Base-by-base conservation (phyloP, 1,284 basidiomycete species). In the Ceraceosorus bombacis region DNA sequence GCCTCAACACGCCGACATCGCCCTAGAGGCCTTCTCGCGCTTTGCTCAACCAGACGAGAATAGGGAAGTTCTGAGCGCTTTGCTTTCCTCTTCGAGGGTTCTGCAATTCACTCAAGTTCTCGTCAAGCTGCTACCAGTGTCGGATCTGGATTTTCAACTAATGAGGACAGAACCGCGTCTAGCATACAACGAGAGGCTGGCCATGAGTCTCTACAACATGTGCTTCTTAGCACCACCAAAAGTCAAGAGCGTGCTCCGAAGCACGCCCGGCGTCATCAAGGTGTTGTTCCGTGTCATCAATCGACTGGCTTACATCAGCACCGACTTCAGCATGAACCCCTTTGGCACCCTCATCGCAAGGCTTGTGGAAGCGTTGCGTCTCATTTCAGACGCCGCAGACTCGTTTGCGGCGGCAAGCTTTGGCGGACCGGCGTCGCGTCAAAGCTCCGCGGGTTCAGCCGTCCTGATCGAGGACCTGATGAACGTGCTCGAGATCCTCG, bases 171-270 rank as follows among this genome's bases (percentile, higher is more conserved):
- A 83, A 62, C 71, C 82, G 17, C 89, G 88, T 83, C 79, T 93
- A 51, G 84, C 85, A 49, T 88, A 90, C 77, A 79, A 88, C 65
- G 90, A 94, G 80, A 86, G 88, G 62, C 80, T 84, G 50, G 82
- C 88, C 17, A 84, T 93, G 81, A 84, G 84, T 13, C 82, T 95
- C 48, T 96, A 95, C 80, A 86, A 87, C 41, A 80, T 97, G 61
- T 85, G 87, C 6, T 96, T 92, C 81, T 81, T 94, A 53, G 84
- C 90, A 5, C 83, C 90, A 1, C 85, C 85, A 1, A 79, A 82
- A 40, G 76, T 91, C 60, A 90, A 94, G 79, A 78, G 82, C 57
- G 81, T 80, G 59, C 82, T 93, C 68, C 87, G 88, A 65, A 39
- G 27, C 6, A 55, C 78, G 2, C 79, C 80, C 1, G 81, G 81